Evolutionary conservation across 2,329 filamentous ascomycete genomes (phyloP), one percentile per base, ranked within the genome.

Genomic region (Paraphoma chrysanthemicola): DNA sequence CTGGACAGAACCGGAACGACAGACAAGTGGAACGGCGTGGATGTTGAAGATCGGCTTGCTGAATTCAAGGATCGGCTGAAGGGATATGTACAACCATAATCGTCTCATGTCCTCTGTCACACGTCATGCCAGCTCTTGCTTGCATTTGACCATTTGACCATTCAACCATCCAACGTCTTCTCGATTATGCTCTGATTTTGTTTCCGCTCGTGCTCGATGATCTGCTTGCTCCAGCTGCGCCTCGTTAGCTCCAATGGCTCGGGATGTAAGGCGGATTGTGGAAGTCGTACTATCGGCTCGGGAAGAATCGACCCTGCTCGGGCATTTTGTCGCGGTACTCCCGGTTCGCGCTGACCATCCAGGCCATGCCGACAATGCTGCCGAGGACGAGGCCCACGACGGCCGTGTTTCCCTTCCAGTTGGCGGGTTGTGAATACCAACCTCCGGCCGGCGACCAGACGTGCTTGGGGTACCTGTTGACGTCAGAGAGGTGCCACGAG

Each of bases 391-490:
- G 85, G 57, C 86, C 86, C 75, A 93, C 88, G 66, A 95, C 83
- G 53, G 89, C 84, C 5, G 95, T 99, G 83, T 99, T 99, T 72
- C 83, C 81, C 78, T 90, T 95, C 95, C 95, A 99, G 85, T 99
- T 99, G 67, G 86, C 84, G 51, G 95, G 95, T 78, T 96, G 94
- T 52, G 90, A 83, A 81, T 99, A 99, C 95, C 95, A 99, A 80
- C 95, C 95, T 85, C 95, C 95, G 65, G 94, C 85, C 60, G 95
- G 95, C 74, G 95, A 98, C 95, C 95, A 99, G 85, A 99, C 92
- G 85, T 99, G 94, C 85, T 97, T 97, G 79, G 93, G 93, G 81
- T 97, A 97, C 75, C 92, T 96, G 71, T n/a, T 46, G 18, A 29
- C 38, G 66, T 72, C 53, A 72, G 62, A 48, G 23, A 42, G 17